phyloP scores from a whole-genome alignment of 768 basidiomycete species.

The Harrya chromipes region DNA sequence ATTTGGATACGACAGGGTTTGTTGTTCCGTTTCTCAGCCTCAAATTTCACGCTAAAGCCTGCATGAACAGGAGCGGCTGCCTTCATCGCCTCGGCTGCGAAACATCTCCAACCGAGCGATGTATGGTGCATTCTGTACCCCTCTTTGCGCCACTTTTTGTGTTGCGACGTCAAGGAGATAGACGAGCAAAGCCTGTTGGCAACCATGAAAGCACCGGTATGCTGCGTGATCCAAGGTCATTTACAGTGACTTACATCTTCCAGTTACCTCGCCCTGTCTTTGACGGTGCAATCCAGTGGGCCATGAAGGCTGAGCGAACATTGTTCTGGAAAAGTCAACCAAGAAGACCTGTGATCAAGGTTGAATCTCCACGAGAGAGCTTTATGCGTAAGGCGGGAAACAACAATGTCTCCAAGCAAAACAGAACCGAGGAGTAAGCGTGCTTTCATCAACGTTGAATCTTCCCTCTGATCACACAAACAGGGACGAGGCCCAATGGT shows the following conservation, averaged over 20 bases:
- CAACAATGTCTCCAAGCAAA: constrained; percentile 39
- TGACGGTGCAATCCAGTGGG: constrained; percentile 86
- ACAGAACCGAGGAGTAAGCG: constrained; percentile 77
- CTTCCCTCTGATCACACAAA: background rate
- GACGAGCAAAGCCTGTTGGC: constrained; percentile 73
- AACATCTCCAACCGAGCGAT: constrained; percentile 80
- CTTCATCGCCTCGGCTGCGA: constrained; percentile 84
- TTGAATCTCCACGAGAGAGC: constrained; percentile 70
- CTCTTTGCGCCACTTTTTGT: constrained; percentile 79
- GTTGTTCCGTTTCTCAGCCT: constrained; percentile 2
- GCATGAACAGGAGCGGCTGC: constrained; percentile 66
- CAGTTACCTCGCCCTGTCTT: constrained; percentile 70
- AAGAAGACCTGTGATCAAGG: constrained; percentile 44
- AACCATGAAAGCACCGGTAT: constrained; percentile 75
- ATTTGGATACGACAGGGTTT: constrained; percentile 94
- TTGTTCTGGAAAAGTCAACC: constrained; percentile 72
- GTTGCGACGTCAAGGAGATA: constrained; percentile 74
- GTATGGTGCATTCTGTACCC: constrained; percentile 98
- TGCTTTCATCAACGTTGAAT: background rate
- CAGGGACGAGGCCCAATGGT: constrained; percentile 76
- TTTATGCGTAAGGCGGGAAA: constrained; percentile 54
- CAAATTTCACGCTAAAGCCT: background rate
- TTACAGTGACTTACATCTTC: background rate
- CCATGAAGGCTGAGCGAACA: constrained; percentile 76
- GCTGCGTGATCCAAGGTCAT: constrained; percentile 22